phyloP scores from a whole-genome alignment of 345 rosid genomes.

The Citrus medica region DNA sequence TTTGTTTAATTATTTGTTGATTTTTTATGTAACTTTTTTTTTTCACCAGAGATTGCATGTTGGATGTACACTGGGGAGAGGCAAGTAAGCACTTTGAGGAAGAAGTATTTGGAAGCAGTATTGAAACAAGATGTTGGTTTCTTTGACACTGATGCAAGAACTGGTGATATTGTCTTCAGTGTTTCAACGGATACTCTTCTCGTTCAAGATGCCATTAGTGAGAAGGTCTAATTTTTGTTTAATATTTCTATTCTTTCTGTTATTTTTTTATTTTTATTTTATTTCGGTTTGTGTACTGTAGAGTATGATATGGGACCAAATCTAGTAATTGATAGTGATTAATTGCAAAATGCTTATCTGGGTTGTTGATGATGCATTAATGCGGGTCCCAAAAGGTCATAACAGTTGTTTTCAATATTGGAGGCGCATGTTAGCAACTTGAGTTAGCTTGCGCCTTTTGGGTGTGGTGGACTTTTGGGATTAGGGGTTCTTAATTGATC shows the following conservation, averaged over 20 bases:
- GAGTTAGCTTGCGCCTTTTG: conserved; percentile 31
- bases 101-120: conserved; percentile 93
- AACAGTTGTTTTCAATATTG: conserved; percentile 19
- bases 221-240: conserved; percentile 54
- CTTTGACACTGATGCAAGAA: conserved; percentile 98
- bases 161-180: conserved; percentile 96
- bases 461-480: conserved; percentile 15
- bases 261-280: not conserved
- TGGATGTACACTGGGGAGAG: conserved; percentile 99
- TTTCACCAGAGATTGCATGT: conserved; percentile 77
- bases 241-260: not conserved
- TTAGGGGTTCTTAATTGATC: conserved; percentile 15
- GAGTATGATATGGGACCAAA: conserved; percentile 19
- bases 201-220: conserved; percentile 99
- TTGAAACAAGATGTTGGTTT: conserved; percentile 96
- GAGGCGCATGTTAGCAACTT: conserved; percentile 41
- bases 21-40: not conserved
- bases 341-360: conserved; percentile 16
- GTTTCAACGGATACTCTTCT: conserved; percentile 98
- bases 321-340: conserved; percentile 20
- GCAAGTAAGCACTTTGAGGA: conserved; percentile 86
- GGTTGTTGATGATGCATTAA: conserved; percentile 22
- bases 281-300: not conserved
- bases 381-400: conserved; percentile 38
- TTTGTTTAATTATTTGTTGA: not conserved